Evolutionary conservation across 306 rosid genomes (phyloP).

Genomic region (Sphenostylis stenocarpa): DNA sequence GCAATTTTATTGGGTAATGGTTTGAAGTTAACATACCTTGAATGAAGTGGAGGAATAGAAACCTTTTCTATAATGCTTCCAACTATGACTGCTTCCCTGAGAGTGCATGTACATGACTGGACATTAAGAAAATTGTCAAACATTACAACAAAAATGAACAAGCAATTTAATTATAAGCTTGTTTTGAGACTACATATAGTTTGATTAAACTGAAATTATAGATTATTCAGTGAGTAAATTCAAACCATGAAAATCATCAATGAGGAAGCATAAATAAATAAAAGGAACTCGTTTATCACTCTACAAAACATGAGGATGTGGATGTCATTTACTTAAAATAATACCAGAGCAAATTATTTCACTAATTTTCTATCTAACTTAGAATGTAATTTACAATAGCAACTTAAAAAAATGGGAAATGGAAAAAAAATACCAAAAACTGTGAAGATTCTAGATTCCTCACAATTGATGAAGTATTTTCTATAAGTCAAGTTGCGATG

Average conservation of each 20-base stretch:
- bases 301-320: neutral
- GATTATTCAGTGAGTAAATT: neutral
- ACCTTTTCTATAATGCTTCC: constrained; percentile 87
- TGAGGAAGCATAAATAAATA: neutral
- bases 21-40: constrained; percentile 62
- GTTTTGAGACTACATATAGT: neutral
- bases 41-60: constrained; percentile 90
- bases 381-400: too few species aligned
- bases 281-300: neutral
- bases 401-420: too few species aligned
- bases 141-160: neutral
- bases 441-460: neutral
- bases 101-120: constrained; percentile 81
- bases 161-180: neutral
- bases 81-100: constrained; percentile 91
- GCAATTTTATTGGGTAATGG: neutral
- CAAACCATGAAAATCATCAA: constrained; percentile 11
- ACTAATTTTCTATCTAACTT: neutral
- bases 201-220: neutral
- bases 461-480: neutral
- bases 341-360: neutral
- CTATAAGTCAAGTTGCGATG: neutral
- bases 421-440: neutral
- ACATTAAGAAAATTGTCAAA: constrained; percentile 37
- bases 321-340: neutral